Conservation (phyloP, 179 eudicot species). For the Corrigiola litoralis region DNA sequence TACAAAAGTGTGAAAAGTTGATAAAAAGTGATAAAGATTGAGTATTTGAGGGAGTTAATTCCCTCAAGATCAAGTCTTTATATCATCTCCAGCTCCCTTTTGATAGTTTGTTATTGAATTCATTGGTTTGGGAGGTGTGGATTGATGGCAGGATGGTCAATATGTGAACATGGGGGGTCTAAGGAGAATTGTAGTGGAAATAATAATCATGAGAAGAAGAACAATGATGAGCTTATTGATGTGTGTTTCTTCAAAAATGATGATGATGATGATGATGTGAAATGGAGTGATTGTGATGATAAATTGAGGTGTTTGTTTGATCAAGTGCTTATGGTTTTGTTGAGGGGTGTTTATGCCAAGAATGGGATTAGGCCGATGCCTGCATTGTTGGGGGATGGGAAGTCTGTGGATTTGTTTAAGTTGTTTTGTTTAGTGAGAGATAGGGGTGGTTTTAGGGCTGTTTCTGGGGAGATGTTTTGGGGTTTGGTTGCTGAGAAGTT, state of each 20-base stretch:
- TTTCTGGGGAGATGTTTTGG: constrained; percentile 66
- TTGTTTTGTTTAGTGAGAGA: constrained; percentile 69
- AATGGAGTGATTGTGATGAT: constrained; percentile 42
- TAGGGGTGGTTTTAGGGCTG: constrained; percentile 57
- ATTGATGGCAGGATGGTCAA: constrained; percentile 49
- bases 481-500: constrained; percentile 56
- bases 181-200: constrained; percentile 30
- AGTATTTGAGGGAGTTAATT: neutral
- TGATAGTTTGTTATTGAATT: neutral
- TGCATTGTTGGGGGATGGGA: constrained; percentile 59
- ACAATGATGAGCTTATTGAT: constrained; percentile 14
- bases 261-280: constrained; percentile 32
- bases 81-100: neutral
- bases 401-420: constrained; percentile 55
- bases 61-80: constrained; percentile 13
- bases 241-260: constrained; percentile 28
- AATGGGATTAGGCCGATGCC: constrained; percentile 53
- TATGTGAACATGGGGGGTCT: constrained; percentile 35
- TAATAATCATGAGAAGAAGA: too few species aligned
- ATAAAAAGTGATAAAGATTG: too few species aligned
- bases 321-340: constrained; percentile 46
- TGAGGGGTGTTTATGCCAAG: constrained; percentile 46
- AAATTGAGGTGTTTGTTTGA: constrained; percentile 57
- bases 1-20: too few species aligned
- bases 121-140: neutral